These are phyloP conservation scores for Suillus ampliporus DNA, from an alignment of 768 basidiomycete genomes.

Conservation along the genomic window DNA sequence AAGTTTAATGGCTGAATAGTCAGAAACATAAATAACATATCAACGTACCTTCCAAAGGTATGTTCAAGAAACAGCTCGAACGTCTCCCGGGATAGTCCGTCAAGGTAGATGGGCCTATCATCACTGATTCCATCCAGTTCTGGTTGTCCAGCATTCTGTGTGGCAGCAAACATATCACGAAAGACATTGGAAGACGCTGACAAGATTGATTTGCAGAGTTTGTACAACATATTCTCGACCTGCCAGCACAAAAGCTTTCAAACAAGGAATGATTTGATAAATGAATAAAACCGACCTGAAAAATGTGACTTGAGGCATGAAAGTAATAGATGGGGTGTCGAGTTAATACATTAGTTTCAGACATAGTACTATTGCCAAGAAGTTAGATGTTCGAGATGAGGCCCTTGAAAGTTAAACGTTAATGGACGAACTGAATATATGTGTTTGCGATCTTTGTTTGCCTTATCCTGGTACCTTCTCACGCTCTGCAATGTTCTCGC, in stretches of 20 bases:
- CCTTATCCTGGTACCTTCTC: too few species aligned
- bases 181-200: not conserved
- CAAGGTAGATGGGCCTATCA: not conserved
- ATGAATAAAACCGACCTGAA: not conserved
- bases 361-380: too few species aligned
- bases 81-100: not conserved
- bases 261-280: not conserved
- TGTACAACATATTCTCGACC: not conserved
- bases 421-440: too few species aligned
- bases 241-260: not conserved
- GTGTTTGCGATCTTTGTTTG: too few species aligned
- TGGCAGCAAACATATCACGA: not conserved
- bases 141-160: not conserved
- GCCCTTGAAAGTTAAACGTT: too few species aligned
- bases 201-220: not conserved
- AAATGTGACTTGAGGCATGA: not conserved
- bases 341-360: too few species aligned
- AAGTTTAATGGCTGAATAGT: not conserved
- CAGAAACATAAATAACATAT: not conserved
- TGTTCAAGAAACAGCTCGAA: not conserved
- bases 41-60: not conserved
- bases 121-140: not conserved
- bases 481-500: too few species aligned
- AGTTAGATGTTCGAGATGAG: too few species aligned
- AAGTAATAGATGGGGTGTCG: not conserved